A percentile compares a stretch with the other conserved stretches of the same genome.
Evolutionary conservation across 192 early-diverging fungal species (phyloP).

Genomic region (Endogone sp.): DNA sequence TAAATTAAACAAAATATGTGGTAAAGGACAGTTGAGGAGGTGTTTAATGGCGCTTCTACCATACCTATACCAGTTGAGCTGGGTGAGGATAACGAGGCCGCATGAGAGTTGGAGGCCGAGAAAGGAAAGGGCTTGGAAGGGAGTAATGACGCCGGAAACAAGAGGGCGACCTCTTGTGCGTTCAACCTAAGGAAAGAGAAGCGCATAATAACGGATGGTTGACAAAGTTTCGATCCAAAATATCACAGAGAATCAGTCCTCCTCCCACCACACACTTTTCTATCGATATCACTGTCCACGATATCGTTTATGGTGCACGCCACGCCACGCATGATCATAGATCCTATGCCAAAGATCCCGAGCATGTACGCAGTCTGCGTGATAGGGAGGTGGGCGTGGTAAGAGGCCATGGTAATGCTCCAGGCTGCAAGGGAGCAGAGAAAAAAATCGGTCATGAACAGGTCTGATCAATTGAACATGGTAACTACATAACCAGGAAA

Average conservation of each 20-base stretch:
- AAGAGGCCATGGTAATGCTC: slow-evolving; percentile 72
- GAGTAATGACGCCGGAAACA: slow-evolving; percentile 69
- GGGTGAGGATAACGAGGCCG: slow-evolving; percentile 81
- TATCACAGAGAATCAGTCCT: background rate
- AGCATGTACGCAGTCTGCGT: slow-evolving; percentile 59
- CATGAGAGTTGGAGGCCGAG: slow-evolving; percentile 73
- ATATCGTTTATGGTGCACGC: slow-evolving; percentile 97
- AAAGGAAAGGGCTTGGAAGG: slow-evolving; percentile 68
- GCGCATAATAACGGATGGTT: background rate
- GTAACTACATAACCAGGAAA: slow-evolving; percentile 5
- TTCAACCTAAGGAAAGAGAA: slow-evolving; percentile 49
- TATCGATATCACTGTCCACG: slow-evolving; percentile 92
- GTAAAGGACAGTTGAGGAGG: too few relatives aligned
- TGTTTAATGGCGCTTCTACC: background rate
- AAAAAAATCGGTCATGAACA: slow-evolving; percentile 1
- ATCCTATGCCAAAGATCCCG: slow-evolving; percentile 79
- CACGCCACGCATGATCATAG: slow-evolving; percentile 90
- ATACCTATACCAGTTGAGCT: slow-evolving; percentile 85
- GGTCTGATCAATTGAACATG: slow-evolving; percentile 16
- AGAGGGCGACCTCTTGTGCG: slow-evolving; percentile 80
- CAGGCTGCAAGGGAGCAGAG: slow-evolving; percentile 41
- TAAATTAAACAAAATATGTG: background rate
- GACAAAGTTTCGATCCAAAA: too few relatives aligned
- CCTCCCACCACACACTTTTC: slow-evolving; percentile 26
- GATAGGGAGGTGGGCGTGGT: slow-evolving; percentile 44